phyloP scores from a whole-genome alignment of 78 protist species.

The Dictyostelium brefeldianum region DNA sequence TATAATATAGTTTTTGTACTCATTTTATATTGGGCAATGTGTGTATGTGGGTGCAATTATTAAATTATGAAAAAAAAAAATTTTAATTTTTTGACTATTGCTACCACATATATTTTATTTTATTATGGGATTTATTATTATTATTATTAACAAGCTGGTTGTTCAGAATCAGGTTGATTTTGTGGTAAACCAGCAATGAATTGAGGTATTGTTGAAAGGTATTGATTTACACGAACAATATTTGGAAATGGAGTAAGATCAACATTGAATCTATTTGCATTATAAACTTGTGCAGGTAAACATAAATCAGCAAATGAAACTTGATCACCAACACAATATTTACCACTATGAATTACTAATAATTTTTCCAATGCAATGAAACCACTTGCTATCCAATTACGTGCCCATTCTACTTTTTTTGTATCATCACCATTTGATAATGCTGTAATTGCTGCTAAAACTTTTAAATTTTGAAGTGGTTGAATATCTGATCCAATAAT shows the following conservation, averaged over 20 bases:
- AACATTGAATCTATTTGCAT: conserved; percentile 75
- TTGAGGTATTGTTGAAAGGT: conserved; percentile 31
- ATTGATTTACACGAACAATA: conserved; percentile 39
- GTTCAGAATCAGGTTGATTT: conserved; percentile 76
- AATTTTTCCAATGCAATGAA: conserved; percentile 76
- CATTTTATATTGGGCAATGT: no score
- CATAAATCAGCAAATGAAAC: conserved; percentile 62
- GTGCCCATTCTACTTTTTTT: conserved; percentile 77
- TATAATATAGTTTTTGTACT: conserved; percentile 67
- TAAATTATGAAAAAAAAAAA: no score
- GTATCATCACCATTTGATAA: conserved; percentile 21
- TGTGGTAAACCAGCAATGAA: conserved; percentile 38
- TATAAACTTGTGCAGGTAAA: conserved; percentile 75
- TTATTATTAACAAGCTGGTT: conserved; percentile 13
- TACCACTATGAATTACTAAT: conserved; percentile 60
- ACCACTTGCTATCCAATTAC: conserved; percentile 63
- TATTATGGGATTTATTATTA: background rate
- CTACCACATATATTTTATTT: no score
- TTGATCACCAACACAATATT: conserved; percentile 74
- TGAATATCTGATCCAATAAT: conserved; percentile 85
- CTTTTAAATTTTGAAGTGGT: conserved; percentile 87
- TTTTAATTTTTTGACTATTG: no score
- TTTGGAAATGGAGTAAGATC: conserved; percentile 73
- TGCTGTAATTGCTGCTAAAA: conserved; percentile 26
- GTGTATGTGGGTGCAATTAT: no score